Evolutionary conservation across 2,329 filamentous ascomycete genomes (phyloP).

Genomic region (Emergomyces africanus): DNA sequence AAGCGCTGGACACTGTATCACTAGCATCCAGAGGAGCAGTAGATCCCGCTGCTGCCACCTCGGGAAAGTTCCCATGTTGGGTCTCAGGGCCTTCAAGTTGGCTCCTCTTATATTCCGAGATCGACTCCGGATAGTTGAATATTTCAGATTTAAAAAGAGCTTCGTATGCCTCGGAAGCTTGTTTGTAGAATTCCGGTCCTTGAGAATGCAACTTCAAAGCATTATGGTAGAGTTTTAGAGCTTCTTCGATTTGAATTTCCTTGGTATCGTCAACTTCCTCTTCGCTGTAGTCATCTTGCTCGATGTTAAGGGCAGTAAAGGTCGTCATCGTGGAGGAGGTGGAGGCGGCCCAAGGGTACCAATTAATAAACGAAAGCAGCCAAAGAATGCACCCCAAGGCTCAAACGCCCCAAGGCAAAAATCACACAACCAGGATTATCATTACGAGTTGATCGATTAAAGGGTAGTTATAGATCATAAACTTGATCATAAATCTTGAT

Average conservation of each 20-base stretch:
- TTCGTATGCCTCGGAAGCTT: conserved; percentile 70
- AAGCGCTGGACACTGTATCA: conserved; percentile 64
- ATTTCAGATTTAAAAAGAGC: conserved; percentile 84
- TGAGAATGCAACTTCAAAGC: conserved; percentile 87
- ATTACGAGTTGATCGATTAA: not conserved
- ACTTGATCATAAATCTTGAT: too few relatives aligned
- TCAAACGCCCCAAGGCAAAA: conserved; percentile 6
- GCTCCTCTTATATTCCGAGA: conserved; percentile 69
- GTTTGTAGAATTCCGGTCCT: conserved; percentile 60
- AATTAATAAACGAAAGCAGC: conserved; percentile 9
- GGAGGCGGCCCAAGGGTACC: not conserved
- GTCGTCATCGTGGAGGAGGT: conserved; percentile 36
- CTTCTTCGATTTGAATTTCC: conserved; percentile 94
- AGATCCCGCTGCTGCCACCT: conserved; percentile 16
- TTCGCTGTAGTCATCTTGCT: conserved; percentile 79
- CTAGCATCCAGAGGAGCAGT: conserved; percentile 46
- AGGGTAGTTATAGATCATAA: not conserved
- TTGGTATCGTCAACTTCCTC: conserved; percentile 91
- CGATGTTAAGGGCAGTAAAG: conserved; percentile 85
- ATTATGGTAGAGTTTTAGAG: conserved; percentile 83
- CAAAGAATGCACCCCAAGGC: conserved; percentile 8
- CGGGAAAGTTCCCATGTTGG: conserved; percentile 35
- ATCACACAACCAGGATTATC: not conserved
- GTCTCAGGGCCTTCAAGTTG: conserved; percentile 30
- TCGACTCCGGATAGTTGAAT: conserved; percentile 78